phyloP scores from a whole-genome alignment of 1,139 yeast genomes.

The Suzukiozyma palmioleophila region DNA sequence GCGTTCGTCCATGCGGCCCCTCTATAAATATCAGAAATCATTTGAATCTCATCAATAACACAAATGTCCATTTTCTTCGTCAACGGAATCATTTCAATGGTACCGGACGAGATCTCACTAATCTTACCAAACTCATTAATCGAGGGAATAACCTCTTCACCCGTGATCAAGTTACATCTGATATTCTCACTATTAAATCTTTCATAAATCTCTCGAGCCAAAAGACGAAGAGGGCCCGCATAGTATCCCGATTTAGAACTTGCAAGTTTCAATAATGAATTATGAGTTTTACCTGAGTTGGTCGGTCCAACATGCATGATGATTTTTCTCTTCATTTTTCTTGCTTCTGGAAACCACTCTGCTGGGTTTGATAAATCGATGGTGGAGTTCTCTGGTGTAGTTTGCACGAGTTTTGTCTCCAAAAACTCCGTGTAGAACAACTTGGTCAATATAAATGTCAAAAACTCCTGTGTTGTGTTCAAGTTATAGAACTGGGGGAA shows the following conservation, averaged over 20 bases:
- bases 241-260: slow-evolving; percentile 78
- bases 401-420: slow-evolving; percentile 12
- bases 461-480: slow-evolving; percentile 15
- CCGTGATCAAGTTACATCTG: slow-evolving; percentile 82
- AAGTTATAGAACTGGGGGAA: slow-evolving; percentile 16
- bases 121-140: slow-evolving; percentile 63
- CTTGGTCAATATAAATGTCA: slow-evolving; percentile 19
- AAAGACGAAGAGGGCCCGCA: slow-evolving; percentile 88
- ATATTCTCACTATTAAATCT: slow-evolving; percentile 62
- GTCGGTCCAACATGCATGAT: slow-evolving; percentile 97
- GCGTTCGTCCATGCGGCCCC: slow-evolving; percentile 98
- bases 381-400: slow-evolving; percentile 12
- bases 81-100: slow-evolving; percentile 88
- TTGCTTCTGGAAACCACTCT: slow-evolving; percentile 85
- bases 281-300: slow-evolving; percentile 92
- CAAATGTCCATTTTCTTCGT: slow-evolving; percentile 73
- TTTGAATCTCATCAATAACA: slow-evolving; percentile 93
- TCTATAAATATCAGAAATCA: slow-evolving; percentile 75
- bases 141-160: slow-evolving; percentile 83
- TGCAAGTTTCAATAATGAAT: slow-evolving; percentile 67
- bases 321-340: slow-evolving; percentile 73
- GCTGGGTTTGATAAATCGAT: slow-evolving; percentile 67
- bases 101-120: slow-evolving; percentile 78
- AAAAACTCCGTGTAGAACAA: slow-evolving; percentile 21
- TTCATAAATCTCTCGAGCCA: slow-evolving; percentile 90